Percentiles rank a stretch among this genome's conserved stretches.
Evolutionary conservation across 2,329 filamentous ascomycete species (phyloP).

Genomic region (Ilyonectria sp.): DNA sequence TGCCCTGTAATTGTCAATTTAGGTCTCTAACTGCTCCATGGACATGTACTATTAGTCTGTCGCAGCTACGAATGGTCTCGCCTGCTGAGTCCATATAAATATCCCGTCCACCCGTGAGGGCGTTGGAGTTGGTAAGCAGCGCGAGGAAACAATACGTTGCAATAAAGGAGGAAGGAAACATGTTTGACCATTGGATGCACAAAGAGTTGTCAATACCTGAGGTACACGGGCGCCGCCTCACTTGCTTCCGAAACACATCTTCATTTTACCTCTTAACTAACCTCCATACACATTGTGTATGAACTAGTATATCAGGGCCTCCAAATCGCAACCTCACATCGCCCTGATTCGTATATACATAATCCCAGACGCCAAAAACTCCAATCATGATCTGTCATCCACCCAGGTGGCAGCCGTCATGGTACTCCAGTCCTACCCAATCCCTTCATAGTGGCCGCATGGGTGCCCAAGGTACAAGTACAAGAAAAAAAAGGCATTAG

Average conservation of each 20-base stretch:
- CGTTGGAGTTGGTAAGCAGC: too few species aligned
- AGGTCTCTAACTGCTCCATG: neutral
- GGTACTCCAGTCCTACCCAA: slow-evolving; percentile 24
- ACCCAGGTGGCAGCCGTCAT: slow-evolving; percentile 24
- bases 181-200: neutral
- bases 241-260: slow-evolving; percentile 9
- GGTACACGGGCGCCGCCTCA: neutral
- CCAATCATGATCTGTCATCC: slow-evolving; percentile 27
- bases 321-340: slow-evolving; percentile 9
- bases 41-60: too few species aligned
- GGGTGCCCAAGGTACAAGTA: slow-evolving; percentile 32
- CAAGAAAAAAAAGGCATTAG: slow-evolving; percentile 21
- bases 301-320: neutral
- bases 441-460: slow-evolving; percentile 21
- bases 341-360: slow-evolving; percentile 16
- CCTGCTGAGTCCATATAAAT: neutral
- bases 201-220: slow-evolving; percentile 2
- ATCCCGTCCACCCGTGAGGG: neutral
- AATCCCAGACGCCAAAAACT: slow-evolving; percentile 30
- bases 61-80: neutral
- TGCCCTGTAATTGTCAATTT: neutral
- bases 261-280: neutral
- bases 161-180: neutral
- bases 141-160: neutral
- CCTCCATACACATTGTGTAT: slow-evolving; percentile 1